Conservation (phyloP, 768 basidiomycete species). For the Peribolospora kevripleyi region DNA sequence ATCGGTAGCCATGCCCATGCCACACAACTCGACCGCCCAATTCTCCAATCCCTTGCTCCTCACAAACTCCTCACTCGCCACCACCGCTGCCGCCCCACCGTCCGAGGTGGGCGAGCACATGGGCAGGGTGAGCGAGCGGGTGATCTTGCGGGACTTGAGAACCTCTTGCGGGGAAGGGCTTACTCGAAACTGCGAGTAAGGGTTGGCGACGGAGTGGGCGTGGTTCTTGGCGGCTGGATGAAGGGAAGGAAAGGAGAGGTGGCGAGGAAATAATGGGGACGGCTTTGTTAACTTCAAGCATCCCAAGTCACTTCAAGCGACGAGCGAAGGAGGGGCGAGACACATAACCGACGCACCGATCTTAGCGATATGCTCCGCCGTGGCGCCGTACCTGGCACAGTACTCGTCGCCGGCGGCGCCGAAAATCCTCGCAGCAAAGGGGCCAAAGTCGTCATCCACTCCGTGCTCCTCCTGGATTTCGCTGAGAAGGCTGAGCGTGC, state of each 20-base stretch:
- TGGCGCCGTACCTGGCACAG: constrained; percentile 45
- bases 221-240: constrained; percentile 41
- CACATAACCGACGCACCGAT: constrained; percentile 32
- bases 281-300: background rate
- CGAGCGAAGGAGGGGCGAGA: no score
- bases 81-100: constrained; percentile 37
- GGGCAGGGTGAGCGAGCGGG: constrained; percentile 40
- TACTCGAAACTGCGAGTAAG: constrained; percentile 61
- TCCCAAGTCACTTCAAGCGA: no score
- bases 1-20: constrained; percentile 33
- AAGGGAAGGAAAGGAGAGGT: background rate
- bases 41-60: constrained; percentile 47
- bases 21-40: constrained; percentile 58
- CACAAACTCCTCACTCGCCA: constrained; percentile 59
- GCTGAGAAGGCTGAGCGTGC: constrained; percentile 5
- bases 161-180: constrained; percentile 54
- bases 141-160: constrained; percentile 40
- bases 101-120: constrained; percentile 65
- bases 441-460: background rate
- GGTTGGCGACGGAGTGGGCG: constrained; percentile 54
- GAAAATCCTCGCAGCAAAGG: constrained; percentile 41
- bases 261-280: background rate
- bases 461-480: constrained; percentile 4
- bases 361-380: constrained; percentile 41
- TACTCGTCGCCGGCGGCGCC: constrained; percentile 50